Base-by-base conservation (phyloP, 768 basidiomycete species). In the Scleroderma citrinum region DNA sequence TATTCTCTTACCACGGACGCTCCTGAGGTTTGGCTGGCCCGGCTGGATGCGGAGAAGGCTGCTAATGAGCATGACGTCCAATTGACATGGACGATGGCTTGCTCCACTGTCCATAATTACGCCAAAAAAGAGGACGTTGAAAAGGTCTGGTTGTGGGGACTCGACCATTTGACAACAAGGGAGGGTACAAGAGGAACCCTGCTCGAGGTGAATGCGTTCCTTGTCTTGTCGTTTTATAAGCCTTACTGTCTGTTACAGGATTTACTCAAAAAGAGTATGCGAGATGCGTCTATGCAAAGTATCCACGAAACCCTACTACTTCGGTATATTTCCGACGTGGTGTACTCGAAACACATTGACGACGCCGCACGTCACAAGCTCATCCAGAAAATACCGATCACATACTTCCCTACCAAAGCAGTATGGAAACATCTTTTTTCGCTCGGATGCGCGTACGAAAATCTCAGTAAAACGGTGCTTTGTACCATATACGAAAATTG, bases 101-200 rank as follows among this genome's bases (percentile, higher is more conserved):
- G 80, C 32, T 54, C 56, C 16, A 48, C 51, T 1, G 74, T 75
- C 19, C 52, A 47, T 24, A 61, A 63, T 2, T 46, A 43, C 34
- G 34, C 45, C 1, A 59, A 66, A 26, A 4, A 44, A 6, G n/a
- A 44, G 13, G 70, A 64, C 5, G 34, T 66, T 19, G 60, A 69
- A 53, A 64, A 66, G 39, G 64, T 83, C 34, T 82, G 82, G 82
- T 58, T 71, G 39, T 82, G 80, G 81, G 78, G 80, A 42, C 52
- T 80, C 17, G 65, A 63, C 35, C 53, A 57, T 39, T 57, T 29
- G 41, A 34, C 52, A 42, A 55, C 56, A 31, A 48, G 36, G 26
- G 16, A 29, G 34, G 59, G 43, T 40, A 59, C 56, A 41, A 58
- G 55, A 47, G 49, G 51, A 44, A 51, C 48, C 16, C 40, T 64